Percentiles rank a stretch among this genome's conserved stretches.
Conservation (phyloP, 2,329 filamentous ascomycete genomes). For the Apiospora koreana region DNA sequence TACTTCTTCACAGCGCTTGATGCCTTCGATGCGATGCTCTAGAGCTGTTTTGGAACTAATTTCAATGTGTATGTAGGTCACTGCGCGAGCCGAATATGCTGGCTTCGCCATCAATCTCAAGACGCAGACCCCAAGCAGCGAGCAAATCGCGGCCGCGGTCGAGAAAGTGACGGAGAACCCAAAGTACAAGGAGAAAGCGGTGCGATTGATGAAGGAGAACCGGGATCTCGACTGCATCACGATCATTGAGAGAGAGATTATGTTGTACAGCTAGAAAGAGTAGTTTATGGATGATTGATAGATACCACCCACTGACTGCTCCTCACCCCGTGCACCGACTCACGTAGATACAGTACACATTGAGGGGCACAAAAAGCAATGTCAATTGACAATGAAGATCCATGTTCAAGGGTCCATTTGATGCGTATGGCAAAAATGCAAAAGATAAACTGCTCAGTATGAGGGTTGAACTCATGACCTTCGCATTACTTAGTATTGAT, state of each 20-base stretch:
- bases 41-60: not conserved
- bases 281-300: no score
- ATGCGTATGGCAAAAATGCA: not conserved
- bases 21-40: not conserved
- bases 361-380: not conserved
- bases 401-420: not conserved
- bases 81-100: slow-evolving; percentile 34
- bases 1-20: slow-evolving; percentile 26
- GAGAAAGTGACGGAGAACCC: slow-evolving; percentile 16
- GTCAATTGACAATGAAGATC: not conserved
- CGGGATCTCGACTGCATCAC: slow-evolving; percentile 25
- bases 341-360: not conserved
- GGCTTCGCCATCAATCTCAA: slow-evolving; percentile 47
- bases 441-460: slow-evolving; percentile 34
- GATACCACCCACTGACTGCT: not conserved
- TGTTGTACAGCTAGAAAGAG: slow-evolving; percentile 25
- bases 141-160: slow-evolving; percentile 15
- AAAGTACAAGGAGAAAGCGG: slow-evolving; percentile 18
- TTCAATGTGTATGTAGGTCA: slow-evolving; percentile 13
- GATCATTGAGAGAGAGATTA: slow-evolving; percentile 22
- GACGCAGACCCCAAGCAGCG: slow-evolving; percentile 30
- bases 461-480: slow-evolving; percentile 14
- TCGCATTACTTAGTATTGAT: slow-evolving; percentile 4
- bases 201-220: slow-evolving; percentile 35
- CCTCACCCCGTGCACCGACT: not conserved